These are phyloP conservation scores for Collybia sp. DNA, from an alignment of 768 basidiomycete genomes.

Conservation along the genomic window DNA sequence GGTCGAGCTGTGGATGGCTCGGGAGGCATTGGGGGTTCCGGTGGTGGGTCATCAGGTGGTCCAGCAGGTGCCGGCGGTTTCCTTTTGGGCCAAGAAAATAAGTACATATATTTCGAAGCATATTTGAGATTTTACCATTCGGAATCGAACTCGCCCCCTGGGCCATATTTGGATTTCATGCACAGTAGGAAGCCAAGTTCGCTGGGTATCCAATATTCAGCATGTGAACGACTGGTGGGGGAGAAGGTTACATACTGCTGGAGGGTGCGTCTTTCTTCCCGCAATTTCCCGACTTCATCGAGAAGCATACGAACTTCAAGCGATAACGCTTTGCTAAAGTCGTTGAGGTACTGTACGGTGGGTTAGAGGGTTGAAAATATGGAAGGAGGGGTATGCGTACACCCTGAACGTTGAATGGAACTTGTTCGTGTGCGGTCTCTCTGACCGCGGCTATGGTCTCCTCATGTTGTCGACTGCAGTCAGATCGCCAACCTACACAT, in stretches of 20 bases:
- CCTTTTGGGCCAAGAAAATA: slow-evolving; percentile 19
- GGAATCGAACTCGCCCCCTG: slow-evolving; percentile 83
- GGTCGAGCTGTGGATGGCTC: slow-evolving; percentile 34
- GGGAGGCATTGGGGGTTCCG: slow-evolving; percentile 27
- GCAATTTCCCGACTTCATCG: slow-evolving; percentile 77
- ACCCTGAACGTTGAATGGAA: slow-evolving; percentile 80
- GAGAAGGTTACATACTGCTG: slow-evolving; percentile 52
- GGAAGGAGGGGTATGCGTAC: slow-evolving; percentile 37
- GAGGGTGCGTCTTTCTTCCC: slow-evolving; percentile 71
- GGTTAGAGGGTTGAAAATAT: background rate
- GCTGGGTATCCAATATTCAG: slow-evolving; percentile 28
- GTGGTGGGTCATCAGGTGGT: slow-evolving; percentile 37
- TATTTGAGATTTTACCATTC: slow-evolving; percentile 50
- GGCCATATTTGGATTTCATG: slow-evolving; percentile 71
- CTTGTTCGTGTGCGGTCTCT: slow-evolving; percentile 68
- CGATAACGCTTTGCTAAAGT: slow-evolving; percentile 82
- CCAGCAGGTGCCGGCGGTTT: slow-evolving; percentile 33
- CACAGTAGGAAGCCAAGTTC: slow-evolving; percentile 71
- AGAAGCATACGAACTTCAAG: slow-evolving; percentile 81
- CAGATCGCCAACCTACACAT: slow-evolving; percentile 60
- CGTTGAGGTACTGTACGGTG: slow-evolving; percentile 65
- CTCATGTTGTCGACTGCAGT: slow-evolving; percentile 58
- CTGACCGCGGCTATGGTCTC: slow-evolving; percentile 66
- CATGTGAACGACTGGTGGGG: background rate
- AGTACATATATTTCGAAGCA: background rate